These are phyloP conservation scores for Aspergillus sp. DNA, from an alignment of 2,329 filamentous ascomycete genomes.

Conservation along the genomic window DNA sequence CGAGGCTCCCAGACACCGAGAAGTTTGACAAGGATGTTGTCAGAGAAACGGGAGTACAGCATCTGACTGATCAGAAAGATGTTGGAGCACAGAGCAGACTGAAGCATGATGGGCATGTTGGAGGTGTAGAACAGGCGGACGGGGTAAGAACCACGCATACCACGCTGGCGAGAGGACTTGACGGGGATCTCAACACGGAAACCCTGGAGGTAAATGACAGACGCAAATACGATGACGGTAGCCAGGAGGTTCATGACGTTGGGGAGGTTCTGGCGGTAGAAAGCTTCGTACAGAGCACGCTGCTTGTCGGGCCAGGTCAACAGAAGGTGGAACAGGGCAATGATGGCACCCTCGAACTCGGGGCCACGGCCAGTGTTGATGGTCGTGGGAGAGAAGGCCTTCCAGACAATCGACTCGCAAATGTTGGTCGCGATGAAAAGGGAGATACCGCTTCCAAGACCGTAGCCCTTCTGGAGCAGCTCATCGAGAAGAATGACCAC, in stretches of 20 bases:
- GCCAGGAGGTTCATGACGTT: conserved; percentile 99
- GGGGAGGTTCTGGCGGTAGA: conserved; percentile 98
- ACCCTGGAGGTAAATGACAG: conserved; percentile 97
- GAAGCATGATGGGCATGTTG: conserved; percentile 99
- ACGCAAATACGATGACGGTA: conserved; percentile 86
- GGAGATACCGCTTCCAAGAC: conserved; percentile 95
- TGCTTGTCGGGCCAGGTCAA: conserved; percentile 99
- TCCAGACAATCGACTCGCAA: conserved; percentile 99
- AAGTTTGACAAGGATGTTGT: conserved; percentile 96
- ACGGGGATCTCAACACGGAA: conserved; percentile 99
- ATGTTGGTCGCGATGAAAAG: conserved; percentile 99
- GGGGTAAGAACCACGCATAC: conserved; percentile 95
- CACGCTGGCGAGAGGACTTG: conserved; percentile 98
- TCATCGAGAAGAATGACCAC: conserved; percentile 99
- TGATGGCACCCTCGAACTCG: conserved; percentile 97
- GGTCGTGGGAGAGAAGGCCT: conserved; percentile 97
- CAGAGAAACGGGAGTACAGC: conserved; percentile 97
- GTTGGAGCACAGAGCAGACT: conserved; percentile 97
- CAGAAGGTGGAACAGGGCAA: conserved; percentile 94
- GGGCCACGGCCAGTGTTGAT: conserved; percentile 99
- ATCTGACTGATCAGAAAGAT: conserved; percentile 99
- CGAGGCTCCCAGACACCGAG: conserved; percentile 98
- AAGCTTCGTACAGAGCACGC: conserved; percentile 93
- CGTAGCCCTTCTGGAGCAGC: conserved; percentile 98
- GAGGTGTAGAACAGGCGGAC: conserved; percentile 99